phyloP scores from a whole-genome alignment of 345 rosid genomes.

The Arabidopsis suecica region DNA sequence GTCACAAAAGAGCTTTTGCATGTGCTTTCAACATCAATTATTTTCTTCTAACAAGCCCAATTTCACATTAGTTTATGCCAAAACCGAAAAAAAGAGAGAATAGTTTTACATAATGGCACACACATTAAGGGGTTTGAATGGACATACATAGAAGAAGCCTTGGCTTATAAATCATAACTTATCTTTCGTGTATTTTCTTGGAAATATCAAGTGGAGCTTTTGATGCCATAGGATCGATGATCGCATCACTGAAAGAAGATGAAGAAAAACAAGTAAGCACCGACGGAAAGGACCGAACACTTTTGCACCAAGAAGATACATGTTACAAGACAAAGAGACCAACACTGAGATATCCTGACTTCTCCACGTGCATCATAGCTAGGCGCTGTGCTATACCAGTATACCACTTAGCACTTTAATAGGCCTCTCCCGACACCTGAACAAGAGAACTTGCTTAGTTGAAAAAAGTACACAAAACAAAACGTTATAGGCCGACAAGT shows the following conservation, averaged over 20 bases:
- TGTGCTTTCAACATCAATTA: slow-evolving; percentile 36
- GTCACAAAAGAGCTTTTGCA: slow-evolving; percentile 28
- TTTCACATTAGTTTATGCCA: background rate
- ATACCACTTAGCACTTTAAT: slow-evolving; percentile 94
- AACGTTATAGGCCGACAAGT: background rate
- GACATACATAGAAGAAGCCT: background rate
- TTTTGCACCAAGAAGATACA: background rate
- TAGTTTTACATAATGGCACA: slow-evolving; percentile 3
- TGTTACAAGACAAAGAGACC: slow-evolving; percentile 46
- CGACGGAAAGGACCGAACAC: background rate
- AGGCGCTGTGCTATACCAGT: slow-evolving; percentile 58
- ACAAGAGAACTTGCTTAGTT: background rate
- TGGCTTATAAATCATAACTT: slow-evolving; percentile 1
- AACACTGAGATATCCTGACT: slow-evolving; percentile 85
- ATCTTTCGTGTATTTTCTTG: slow-evolving; percentile 82
- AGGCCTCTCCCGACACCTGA: slow-evolving; percentile 95
- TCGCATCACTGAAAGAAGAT: background rate
- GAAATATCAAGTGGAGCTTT: slow-evolving; percentile 16
- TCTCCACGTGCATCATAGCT: slow-evolving; percentile 83
- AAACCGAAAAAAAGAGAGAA: background rate
- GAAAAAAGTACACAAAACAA: background rate
- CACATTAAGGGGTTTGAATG: background rate
- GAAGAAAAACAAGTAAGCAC: no score
- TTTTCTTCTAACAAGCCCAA: slow-evolving; percentile 10
- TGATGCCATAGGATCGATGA: background rate